These are phyloP conservation scores for Sedum album DNA, from an alignment of 164 flowering plant genomes.

Conservation along the genomic window DNA sequence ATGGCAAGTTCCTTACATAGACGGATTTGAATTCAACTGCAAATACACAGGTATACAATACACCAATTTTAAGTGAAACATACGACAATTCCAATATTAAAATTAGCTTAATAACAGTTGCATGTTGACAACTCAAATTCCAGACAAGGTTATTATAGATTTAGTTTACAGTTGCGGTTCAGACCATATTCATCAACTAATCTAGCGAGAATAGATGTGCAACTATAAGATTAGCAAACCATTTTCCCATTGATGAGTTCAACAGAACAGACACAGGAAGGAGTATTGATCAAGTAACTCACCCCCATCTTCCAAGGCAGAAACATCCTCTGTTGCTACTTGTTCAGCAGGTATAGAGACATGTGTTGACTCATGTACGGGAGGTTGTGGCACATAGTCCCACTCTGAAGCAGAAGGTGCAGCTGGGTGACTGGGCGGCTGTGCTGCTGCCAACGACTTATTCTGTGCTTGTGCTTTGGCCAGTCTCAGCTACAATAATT, in stretches of 20 bases:
- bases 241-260: too few relatives aligned
- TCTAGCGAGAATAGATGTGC: neutral
- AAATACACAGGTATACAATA: too few relatives aligned
- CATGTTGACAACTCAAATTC: neutral
- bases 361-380: slow-evolving; percentile 24
- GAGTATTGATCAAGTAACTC: neutral
- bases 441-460: slow-evolving; percentile 27
- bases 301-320: slow-evolving; percentile 53
- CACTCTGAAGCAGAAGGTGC: slow-evolving; percentile 49
- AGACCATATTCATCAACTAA: neutral
- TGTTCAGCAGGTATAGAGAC: slow-evolving; percentile 26
- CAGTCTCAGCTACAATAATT: neutral
- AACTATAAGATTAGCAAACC: neutral
- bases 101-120: neutral
- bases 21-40: slow-evolving; percentile 37
- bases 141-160: neutral
- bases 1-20: slow-evolving; percentile 41
- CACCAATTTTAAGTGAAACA: neutral
- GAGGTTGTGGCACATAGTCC: slow-evolving; percentile 33
- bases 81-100: neutral
- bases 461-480: slow-evolving; percentile 43
- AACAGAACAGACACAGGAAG: neutral
- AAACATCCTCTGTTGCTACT: slow-evolving; percentile 45
- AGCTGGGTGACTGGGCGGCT: slow-evolving; percentile 24
- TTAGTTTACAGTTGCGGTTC: neutral